phyloP scores from a whole-genome alignment of 2,329 filamentous ascomycete species.

The Aureobasidium vineae region DNA sequence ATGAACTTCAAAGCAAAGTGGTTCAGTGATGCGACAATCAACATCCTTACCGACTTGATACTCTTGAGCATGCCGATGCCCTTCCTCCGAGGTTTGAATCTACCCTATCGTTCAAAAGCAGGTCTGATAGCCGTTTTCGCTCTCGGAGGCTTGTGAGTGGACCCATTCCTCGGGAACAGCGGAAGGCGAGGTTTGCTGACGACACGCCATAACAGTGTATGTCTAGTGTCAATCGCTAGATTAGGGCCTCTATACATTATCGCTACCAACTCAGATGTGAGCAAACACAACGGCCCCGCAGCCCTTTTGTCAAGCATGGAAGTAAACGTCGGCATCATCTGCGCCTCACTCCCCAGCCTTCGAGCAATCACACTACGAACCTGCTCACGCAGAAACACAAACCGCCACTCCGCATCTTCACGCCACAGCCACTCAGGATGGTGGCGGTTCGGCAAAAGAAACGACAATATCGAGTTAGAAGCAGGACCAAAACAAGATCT shows the following conservation, averaged over 20 bases:
- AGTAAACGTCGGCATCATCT: conserved; percentile 36
- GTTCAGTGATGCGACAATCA: conserved; percentile 37
- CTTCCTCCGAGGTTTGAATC: conserved; percentile 35
- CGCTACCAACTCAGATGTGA: conserved; percentile 31
- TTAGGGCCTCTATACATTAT: conserved; percentile 33
- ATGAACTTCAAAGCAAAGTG: conserved; percentile 35
- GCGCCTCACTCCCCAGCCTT: conserved; percentile 34
- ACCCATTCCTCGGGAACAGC: no score
- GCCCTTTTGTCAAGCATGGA: conserved; percentile 34
- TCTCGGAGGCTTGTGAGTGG: conserved; percentile 37
- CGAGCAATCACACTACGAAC: conserved; percentile 34
- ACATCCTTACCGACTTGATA: conserved; percentile 38
- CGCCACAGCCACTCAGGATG: not conserved
- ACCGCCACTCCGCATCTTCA: not conserved
- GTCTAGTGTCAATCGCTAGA: conserved; percentile 33
- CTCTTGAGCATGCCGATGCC: conserved; percentile 38
- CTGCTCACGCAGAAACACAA: conserved; percentile 19
- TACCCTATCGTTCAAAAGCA: conserved; percentile 35
- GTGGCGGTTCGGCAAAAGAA: not conserved
- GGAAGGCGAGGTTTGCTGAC: not conserved
- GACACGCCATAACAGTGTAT: conserved; percentile 22
- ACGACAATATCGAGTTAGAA: conserved; percentile 1
- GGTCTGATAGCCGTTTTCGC: conserved; percentile 39
- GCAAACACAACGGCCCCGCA: conserved; percentile 33
- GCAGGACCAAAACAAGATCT: not conserved